Evolutionary conservation across 23 red algal species (phyloP).

Genomic region (Chondrus crispus): DNA sequence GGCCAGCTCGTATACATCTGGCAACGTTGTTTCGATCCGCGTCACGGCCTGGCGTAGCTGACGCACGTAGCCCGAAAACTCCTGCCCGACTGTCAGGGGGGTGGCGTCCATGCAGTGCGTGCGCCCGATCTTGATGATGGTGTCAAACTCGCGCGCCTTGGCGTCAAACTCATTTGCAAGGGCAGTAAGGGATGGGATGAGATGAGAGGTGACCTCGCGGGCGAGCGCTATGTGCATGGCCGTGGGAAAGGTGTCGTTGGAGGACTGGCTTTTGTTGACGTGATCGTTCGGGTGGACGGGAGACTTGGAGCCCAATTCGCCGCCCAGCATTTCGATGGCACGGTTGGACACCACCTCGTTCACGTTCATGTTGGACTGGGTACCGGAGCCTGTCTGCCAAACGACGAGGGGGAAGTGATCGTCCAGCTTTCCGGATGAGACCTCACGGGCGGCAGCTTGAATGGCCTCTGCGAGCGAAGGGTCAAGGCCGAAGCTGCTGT

Average conservation of each 20-base stretch:
- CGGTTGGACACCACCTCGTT: slow-evolving; percentile 98
- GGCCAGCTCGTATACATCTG: slow-evolving; percentile 81
- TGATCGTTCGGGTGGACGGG: slow-evolving; percentile 99
- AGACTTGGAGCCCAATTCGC: slow-evolving; percentile 75
- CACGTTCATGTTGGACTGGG: slow-evolving; percentile 98
- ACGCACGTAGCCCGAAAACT: slow-evolving; percentile 87
- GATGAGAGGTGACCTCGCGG: slow-evolving; percentile 44
- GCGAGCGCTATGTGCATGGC: slow-evolving; percentile 97
- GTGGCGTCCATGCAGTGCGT: slow-evolving; percentile 97
- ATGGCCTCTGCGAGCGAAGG: slow-evolving; percentile 61
- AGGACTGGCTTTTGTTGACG: slow-evolving; percentile 94
- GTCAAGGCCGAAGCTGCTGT: slow-evolving; percentile 71
- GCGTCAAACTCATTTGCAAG: slow-evolving; percentile 70
- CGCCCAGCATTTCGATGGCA: slow-evolving; percentile 94
- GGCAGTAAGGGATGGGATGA: slow-evolving; percentile 67
- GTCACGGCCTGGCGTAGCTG: slow-evolving; percentile 75
- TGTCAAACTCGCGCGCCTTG: slow-evolving; percentile 61
- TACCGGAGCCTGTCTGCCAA: slow-evolving; percentile 99
- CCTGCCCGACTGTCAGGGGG: slow-evolving; percentile 86
- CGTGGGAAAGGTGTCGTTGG: slow-evolving; percentile 98
- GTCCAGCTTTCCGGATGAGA: slow-evolving; percentile 75
- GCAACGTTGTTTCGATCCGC: slow-evolving; percentile 52
- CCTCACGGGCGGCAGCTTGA: slow-evolving; percentile 80
- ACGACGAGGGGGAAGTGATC: slow-evolving; percentile 99
- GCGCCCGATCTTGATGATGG: slow-evolving; percentile 97